These are phyloP conservation scores for Podospora bellae-mahoneyi DNA, from an alignment of 495 filamentous ascomycete species.

Conservation along the genomic window DNA sequence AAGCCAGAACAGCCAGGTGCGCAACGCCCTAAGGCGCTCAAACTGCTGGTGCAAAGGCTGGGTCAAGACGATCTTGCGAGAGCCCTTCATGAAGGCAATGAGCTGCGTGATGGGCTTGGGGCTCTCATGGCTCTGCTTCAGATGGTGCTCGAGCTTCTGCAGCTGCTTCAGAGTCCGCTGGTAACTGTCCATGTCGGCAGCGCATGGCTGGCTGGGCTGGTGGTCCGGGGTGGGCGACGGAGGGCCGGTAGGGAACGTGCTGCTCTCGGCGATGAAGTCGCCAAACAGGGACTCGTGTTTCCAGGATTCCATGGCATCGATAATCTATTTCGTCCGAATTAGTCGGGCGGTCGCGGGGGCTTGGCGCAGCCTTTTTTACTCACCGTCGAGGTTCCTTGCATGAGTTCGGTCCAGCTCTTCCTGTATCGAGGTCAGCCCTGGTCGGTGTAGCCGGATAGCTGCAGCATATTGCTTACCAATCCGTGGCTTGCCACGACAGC, in stretches of 20 bases:
- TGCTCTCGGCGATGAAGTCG: slow-evolving; percentile 75
- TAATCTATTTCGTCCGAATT: slow-evolving; percentile 55
- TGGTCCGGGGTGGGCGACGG: slow-evolving; percentile 57
- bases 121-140: slow-evolving; percentile 71
- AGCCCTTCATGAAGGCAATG: slow-evolving; percentile 72
- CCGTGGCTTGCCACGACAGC: slow-evolving; percentile 92
- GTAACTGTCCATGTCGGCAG: slow-evolving; percentile 67
- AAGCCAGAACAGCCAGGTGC: slow-evolving; percentile 93
- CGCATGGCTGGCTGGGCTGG: slow-evolving; percentile 54
- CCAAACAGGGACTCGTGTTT: slow-evolving; percentile 82
- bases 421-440: slow-evolving; percentile 50
- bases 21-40: slow-evolving; percentile 76
- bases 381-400: slow-evolving; percentile 87
- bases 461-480: slow-evolving; percentile 71
- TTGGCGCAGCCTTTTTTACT: slow-evolving; percentile 27
- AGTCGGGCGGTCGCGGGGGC: slow-evolving; percentile 21
- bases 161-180: slow-evolving; percentile 65
- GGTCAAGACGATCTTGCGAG: slow-evolving; percentile 69
- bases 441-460: slow-evolving; percentile 28
- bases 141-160: slow-evolving; percentile 63
- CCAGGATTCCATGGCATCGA: slow-evolving; percentile 91
- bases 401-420: slow-evolving; percentile 85
- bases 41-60: slow-evolving; percentile 79
- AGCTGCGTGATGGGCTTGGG: slow-evolving; percentile 72
- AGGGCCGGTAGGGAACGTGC: slow-evolving; percentile 60